Percentiles rank a stretch among this genome's conserved stretches.
phyloP scores from a whole-genome alignment of 2,329 filamentous ascomycete species.

The Colletotrichum trifolii region DNA sequence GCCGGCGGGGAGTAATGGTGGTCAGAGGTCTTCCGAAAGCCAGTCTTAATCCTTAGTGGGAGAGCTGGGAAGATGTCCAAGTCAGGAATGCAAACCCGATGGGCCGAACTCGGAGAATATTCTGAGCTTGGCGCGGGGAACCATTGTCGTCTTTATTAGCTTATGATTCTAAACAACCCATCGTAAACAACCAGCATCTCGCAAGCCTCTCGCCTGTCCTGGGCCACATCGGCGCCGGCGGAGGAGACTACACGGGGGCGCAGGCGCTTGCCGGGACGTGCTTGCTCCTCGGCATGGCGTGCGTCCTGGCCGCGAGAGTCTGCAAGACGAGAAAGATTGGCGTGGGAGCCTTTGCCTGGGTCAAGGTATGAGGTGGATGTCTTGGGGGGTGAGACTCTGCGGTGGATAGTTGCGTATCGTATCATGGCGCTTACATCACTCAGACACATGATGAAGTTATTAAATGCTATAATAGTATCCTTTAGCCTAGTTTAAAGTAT shows the following conservation, averaged over 20 bases:
- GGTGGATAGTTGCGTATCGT: too few species aligned
- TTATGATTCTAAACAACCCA: too few species aligned
- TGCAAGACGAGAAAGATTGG: conserved; percentile 32
- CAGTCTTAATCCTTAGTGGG: too few species aligned
- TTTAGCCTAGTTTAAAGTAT: too few species aligned
- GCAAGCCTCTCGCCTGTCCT: too few species aligned
- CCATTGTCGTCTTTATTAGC: neutral
- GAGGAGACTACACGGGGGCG: conserved; percentile 39
- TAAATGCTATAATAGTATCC: too few species aligned
- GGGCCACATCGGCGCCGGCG: conserved; percentile 30
- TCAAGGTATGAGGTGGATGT: conserved; percentile 8
- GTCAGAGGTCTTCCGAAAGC: neutral
- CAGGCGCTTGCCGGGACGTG: conserved; percentile 39
- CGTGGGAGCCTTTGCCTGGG: conserved; percentile 3
- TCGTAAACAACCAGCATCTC: too few species aligned
- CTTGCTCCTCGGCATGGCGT: conserved; percentile 32
- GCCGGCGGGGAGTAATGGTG: neutral
- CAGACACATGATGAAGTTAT: too few species aligned
- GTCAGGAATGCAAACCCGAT: neutral
- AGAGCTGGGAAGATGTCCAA: too few species aligned
- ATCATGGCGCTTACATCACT: too few species aligned
- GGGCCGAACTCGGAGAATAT: conserved; percentile 16
- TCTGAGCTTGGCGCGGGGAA: conserved; percentile 6
- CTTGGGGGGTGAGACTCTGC: too few species aligned
- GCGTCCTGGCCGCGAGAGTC: conserved; percentile 33